These are phyloP conservation scores for Geotrichum europaeum DNA, from an alignment of 1,139 yeast species.

Conservation along the genomic window DNA sequence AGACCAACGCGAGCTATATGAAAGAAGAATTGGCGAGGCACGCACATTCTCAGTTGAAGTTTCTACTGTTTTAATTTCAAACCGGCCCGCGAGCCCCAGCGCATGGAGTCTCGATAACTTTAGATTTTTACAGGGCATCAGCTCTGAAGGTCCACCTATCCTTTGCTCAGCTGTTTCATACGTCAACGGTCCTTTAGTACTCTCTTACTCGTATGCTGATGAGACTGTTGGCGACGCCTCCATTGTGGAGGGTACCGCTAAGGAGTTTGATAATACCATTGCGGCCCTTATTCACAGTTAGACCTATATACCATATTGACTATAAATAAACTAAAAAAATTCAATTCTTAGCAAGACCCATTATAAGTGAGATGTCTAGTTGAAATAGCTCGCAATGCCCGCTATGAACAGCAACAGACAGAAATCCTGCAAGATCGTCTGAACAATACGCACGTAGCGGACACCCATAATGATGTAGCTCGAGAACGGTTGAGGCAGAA, in stretches of 20 bases:
- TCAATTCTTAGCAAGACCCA: not conserved
- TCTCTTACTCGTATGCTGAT: slow-evolving; percentile 9
- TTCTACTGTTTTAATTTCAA: slow-evolving; percentile 2
- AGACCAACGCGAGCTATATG: not conserved
- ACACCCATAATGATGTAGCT: slow-evolving; percentile 28
- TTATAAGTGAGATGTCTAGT: not conserved
- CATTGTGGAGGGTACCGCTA: not conserved
- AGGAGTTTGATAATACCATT: slow-evolving; percentile 1
- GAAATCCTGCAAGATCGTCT: slow-evolving; percentile 29
- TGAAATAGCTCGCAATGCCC: slow-evolving; percentile 22
- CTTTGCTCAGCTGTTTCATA: slow-evolving; percentile 8
- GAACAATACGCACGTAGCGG: slow-evolving; percentile 25
- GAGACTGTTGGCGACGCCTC: slow-evolving; percentile 7
- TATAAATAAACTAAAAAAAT: not conserved
- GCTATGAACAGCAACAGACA: slow-evolving; percentile 30
- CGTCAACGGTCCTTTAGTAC: slow-evolving; percentile 3
- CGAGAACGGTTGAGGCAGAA: slow-evolving; percentile 31
- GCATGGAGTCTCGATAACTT: slow-evolving; percentile 2
- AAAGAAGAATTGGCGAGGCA: slow-evolving; percentile 4
- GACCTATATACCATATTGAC: not conserved
- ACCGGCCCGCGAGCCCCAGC: not conserved
- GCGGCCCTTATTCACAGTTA: not conserved
- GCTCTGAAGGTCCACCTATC: slow-evolving; percentile 11
- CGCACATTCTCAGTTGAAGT: slow-evolving; percentile 8
- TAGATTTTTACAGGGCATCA: slow-evolving; percentile 9